Evolutionary conservation across 2,329 filamentous ascomycete species (phyloP).

Genomic region (Leptodontidium sp.): DNA sequence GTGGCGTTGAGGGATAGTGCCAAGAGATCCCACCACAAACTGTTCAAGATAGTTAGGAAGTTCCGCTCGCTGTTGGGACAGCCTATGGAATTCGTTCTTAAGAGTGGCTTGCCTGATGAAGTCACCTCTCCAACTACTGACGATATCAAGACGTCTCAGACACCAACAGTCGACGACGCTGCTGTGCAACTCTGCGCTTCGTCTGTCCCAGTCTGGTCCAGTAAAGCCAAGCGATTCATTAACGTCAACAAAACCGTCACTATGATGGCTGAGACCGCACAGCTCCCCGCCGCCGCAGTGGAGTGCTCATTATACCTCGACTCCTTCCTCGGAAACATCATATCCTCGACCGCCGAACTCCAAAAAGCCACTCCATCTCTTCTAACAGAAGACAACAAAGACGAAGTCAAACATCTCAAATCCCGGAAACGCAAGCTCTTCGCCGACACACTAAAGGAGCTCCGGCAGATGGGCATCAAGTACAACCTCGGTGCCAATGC

Average conservation of each 20-base stretch:
- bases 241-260: conserved; percentile 74
- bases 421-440: conserved; percentile 89
- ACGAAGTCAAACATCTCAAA: conserved; percentile 86
- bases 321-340: conserved; percentile 73
- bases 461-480: conserved; percentile 89
- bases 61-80: conserved; percentile 83
- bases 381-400: conserved; percentile 89
- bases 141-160: not conserved
- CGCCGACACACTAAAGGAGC: conserved; percentile 82
- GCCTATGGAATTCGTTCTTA: conserved; percentile 72
- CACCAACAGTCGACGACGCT: conserved; percentile 39
- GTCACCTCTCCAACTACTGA: conserved; percentile 5
- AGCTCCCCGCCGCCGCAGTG: conserved; percentile 59
- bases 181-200: conserved; percentile 42
- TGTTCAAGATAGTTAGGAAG: conserved; percentile 91
- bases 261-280: conserved; percentile 75
- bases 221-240: conserved; percentile 70
- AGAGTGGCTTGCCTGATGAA: conserved; percentile 64
- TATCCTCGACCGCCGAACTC: conserved; percentile 74
- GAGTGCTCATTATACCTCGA: conserved; percentile 68
- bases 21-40: conserved; percentile 86
- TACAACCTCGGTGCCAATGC: conserved; percentile 80
- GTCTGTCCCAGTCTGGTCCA: conserved; percentile 50
- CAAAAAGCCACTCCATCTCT: conserved; percentile 82
- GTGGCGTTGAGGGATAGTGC: conserved; percentile 88